Evolutionary conservation across 2,329 filamentous ascomycete species (phyloP), one percentile per base, ranked within the genome.

Genomic region (Xylaria sp.): DNA sequence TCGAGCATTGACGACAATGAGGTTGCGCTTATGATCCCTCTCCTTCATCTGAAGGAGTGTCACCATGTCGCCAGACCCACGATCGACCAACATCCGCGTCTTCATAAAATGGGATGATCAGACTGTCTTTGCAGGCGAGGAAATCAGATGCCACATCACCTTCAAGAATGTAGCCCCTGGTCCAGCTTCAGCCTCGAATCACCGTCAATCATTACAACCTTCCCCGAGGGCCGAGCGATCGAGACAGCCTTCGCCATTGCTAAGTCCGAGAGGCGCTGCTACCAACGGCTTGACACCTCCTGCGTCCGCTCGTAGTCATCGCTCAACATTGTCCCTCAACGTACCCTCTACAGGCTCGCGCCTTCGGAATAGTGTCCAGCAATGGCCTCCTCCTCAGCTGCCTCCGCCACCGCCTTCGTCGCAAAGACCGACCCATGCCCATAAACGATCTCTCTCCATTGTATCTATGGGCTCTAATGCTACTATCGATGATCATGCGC

Each of bases 101-200:
- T 97, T 94, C 77, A 92, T 99, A 77, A 89, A 90, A 80, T 99
- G 94, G 91, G 90, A 92, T 77, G 92, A 96, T 75, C 89, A 94
- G 77, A 94, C 92, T 65, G 92, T 99, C 72, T 99, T 98, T 79
- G 92, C 95, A 60, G 95, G 95, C 78, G 95, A 99, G 82, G 91
- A 97, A 74, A 87, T 98, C 74, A 92, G 94, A 80, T 98, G 95
- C 79, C 93, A 89, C 69, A 96, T 99, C 77, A 97, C 92, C 53
- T 99, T 99, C 80, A 94, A 91, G 79, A 99, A 99, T 76, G 85
- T 94, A 66, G 84, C 87, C 43, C 74, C 84, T 52, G 79, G 78
- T 40, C 67, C 76, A 78, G 60, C 65, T 74, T 51, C 45, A 11
- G 53, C 49, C 60, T 68, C 66, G 11, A 63, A 59, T 64, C 70